Percentiles rank a stretch among this genome's conserved stretches.
These are phyloP conservation scores for Phialemonium atrogriseum DNA, from an alignment of 2,329 filamentous ascomycete species.

Conservation along the genomic window DNA sequence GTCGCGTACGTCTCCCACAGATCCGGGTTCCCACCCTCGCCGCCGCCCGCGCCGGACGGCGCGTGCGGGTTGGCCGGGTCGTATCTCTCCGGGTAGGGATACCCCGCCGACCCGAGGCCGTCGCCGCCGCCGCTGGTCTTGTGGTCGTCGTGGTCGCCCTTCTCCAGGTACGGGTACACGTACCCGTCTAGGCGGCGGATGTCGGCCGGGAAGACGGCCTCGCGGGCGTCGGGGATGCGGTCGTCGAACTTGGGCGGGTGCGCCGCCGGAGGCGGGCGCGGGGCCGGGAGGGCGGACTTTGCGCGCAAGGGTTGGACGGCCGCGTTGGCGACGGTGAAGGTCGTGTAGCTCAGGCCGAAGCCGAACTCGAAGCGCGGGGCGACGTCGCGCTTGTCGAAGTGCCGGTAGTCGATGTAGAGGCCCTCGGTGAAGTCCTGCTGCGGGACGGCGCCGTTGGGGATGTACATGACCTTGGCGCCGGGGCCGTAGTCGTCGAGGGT, in stretches of 20 bases:
- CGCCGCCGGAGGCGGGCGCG: constrained; percentile 30
- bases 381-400: constrained; percentile 72
- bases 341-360: constrained; percentile 75
- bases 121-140: constrained; percentile 19
- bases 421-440: constrained; percentile 81
- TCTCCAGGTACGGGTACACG: constrained; percentile 63
- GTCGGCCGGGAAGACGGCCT: constrained; percentile 50
- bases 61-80: constrained; percentile 32
- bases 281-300: constrained; percentile 33
- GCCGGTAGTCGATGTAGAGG: constrained; percentile 80
- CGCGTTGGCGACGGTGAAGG: constrained; percentile 53
- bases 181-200: constrained; percentile 59
- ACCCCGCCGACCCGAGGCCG: no score
- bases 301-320: constrained; percentile 35
- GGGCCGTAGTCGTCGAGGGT: constrained; percentile 68
- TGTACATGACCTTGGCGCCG: constrained; percentile 59
- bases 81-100: constrained; percentile 50
- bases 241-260: constrained; percentile 46
- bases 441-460: constrained; percentile 60
- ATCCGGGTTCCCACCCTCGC: constrained; percentile 58
- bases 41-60: constrained; percentile 61
- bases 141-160: constrained; percentile 36
- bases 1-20: constrained; percentile 49
- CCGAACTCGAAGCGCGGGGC: constrained; percentile 79
- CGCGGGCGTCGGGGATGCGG: constrained; percentile 44